Evolutionary conservation across 176 grass and related monocot genomes (phyloP).

Genomic region (Stipa capillata): DNA sequence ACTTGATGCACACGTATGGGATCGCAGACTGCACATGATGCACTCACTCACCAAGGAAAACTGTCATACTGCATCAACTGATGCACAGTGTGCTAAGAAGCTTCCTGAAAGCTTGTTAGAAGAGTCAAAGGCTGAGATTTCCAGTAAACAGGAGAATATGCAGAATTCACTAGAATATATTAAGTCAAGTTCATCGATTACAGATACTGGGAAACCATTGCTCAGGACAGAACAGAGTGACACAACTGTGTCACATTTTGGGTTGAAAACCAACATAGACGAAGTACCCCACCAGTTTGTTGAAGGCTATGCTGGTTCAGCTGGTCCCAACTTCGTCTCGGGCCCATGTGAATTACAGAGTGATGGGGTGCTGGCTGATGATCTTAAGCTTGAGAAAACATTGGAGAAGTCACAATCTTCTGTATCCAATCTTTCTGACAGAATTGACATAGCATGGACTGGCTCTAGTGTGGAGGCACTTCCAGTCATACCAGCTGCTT

Average conservation of each 20-base stretch:
- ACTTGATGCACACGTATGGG: constrained; percentile 65
- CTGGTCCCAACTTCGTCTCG: constrained; percentile 28
- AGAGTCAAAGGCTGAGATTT: constrained; percentile 21
- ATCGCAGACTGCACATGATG: constrained; percentile 61
- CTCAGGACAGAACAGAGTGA: constrained; percentile 22
- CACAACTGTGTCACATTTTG: constrained; percentile 27
- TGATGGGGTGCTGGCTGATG: constrained; percentile 13
- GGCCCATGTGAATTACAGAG: not conserved
- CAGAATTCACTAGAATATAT: constrained; percentile 26
- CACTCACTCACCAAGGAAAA: constrained; percentile 63
- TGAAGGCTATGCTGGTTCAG: constrained; percentile 22
- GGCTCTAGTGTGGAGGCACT: constrained; percentile 49
- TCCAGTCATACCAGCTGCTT: constrained; percentile 17
- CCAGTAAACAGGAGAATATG: constrained; percentile 5
- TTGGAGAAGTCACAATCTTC: constrained; percentile 44
- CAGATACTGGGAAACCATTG: constrained; percentile 15
- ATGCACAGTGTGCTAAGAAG: constrained; percentile 26
- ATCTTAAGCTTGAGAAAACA: constrained; percentile 25
- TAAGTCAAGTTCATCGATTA: not conserved
- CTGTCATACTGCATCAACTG: constrained; percentile 14
- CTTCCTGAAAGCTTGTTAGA: constrained; percentile 21
- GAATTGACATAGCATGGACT: constrained; percentile 88
- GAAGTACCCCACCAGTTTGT: constrained; percentile 42
- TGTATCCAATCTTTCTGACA: constrained; percentile 74
- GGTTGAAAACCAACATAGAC: constrained; percentile 29